Percentiles rank a stretch among this genome's conserved stretches.
Evolutionary conservation across 176 grass and related monocot species (phyloP).

Genomic region (Cymbopogon citratus): DNA sequence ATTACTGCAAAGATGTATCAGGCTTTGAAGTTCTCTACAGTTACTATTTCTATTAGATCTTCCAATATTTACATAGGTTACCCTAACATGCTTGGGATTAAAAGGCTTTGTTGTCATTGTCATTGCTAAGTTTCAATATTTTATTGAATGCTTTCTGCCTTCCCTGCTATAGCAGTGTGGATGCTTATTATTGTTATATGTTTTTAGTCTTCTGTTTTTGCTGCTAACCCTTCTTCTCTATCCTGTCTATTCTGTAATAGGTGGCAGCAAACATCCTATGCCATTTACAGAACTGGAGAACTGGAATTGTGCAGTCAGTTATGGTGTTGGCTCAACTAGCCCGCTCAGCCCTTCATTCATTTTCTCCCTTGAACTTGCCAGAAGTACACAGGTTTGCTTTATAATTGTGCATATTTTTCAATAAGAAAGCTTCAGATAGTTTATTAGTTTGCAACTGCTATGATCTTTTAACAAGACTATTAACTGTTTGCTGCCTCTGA

Average conservation of each 20-base stretch:
- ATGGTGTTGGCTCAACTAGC: slow-evolving; percentile 68
- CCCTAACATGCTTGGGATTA: neutral
- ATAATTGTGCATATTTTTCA: neutral
- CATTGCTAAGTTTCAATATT: neutral
- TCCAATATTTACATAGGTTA: neutral
- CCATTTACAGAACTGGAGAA: slow-evolving; percentile 63
- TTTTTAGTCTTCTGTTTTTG: neutral
- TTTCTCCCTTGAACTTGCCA: slow-evolving; percentile 65
- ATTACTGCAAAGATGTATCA: neutral
- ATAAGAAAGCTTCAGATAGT: neutral
- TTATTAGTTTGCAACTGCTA: slow-evolving; percentile 10
- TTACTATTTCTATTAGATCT: neutral
- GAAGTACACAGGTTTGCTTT: slow-evolving; percentile 60
- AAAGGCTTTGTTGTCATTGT: neutral
- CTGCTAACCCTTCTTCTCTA: slow-evolving; percentile 20
- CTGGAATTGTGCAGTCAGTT: slow-evolving; percentile 88
- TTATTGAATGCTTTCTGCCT: neutral
- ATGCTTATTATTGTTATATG: slow-evolving; percentile 19
- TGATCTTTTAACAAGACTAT: neutral
- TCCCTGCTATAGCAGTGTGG: neutral
- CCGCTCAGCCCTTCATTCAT: slow-evolving; percentile 88
- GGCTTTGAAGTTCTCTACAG: neutral
- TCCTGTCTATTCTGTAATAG: slow-evolving; percentile 33
- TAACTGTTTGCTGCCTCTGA: neutral
- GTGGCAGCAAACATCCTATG: slow-evolving; percentile 44